Conservation (phyloP, 2,329 filamentous ascomycete genomes). For the Penicillium sp. region DNA sequence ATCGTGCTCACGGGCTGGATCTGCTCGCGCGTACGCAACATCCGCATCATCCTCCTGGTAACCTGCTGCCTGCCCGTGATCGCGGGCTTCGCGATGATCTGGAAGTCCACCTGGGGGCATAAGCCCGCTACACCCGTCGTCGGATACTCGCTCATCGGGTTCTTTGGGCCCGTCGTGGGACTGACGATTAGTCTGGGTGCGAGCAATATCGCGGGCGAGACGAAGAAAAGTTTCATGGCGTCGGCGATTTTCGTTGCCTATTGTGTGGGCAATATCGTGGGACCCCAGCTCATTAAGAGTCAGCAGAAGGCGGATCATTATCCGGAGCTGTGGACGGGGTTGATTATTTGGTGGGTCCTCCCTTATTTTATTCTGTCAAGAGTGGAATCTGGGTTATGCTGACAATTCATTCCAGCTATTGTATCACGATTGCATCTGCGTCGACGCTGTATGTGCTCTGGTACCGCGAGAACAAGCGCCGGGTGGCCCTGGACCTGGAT, state of each 20-base stretch:
- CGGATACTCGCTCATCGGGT: constrained; percentile 74
- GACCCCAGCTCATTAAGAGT: constrained; percentile 72
- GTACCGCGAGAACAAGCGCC: constrained; percentile 61
- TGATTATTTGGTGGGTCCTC: constrained; percentile 60
- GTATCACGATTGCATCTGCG: constrained; percentile 67
- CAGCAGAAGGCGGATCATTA: constrained; percentile 70
- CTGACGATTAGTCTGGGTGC: constrained; percentile 63
- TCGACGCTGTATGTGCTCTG: constrained; percentile 64
- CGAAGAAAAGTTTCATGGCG: constrained; percentile 79
- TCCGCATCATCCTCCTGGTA: constrained; percentile 68
- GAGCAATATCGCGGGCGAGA: constrained; percentile 75
- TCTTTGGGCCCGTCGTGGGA: constrained; percentile 73
- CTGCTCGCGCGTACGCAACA: constrained; percentile 63
- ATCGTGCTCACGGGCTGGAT: constrained; percentile 72
- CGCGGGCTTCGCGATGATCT: constrained; percentile 74
- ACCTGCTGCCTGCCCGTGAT: constrained; percentile 74
- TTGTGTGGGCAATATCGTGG: constrained; percentile 77
- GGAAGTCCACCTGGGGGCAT: constrained; percentile 68
- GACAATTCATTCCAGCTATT: constrained; percentile 58
- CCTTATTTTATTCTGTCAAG: not conserved
- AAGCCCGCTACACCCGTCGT: constrained; percentile 69
- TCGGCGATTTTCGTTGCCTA: constrained; percentile 76
- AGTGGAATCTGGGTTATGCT: not conserved
- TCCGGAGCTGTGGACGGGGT: constrained; percentile 70
- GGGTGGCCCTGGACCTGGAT: constrained; percentile 56